phyloP scores from a whole-genome alignment of 2,329 filamentous ascomycete species.

The Claviceps maximensis region DNA sequence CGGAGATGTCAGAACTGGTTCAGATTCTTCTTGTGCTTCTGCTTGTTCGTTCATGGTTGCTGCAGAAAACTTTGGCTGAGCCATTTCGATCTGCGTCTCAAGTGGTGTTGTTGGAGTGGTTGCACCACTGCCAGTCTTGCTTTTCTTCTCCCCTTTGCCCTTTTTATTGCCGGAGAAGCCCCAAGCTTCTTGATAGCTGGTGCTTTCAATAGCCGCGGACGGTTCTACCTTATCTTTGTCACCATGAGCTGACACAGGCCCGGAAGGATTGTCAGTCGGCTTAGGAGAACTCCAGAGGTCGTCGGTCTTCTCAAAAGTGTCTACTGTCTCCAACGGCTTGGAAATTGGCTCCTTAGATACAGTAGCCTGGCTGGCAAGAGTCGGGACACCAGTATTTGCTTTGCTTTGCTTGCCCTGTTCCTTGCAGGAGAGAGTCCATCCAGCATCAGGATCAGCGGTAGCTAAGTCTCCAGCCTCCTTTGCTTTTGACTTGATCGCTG shows the following conservation, averaged over 20 bases:
- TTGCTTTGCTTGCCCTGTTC: slow-evolving; percentile 4
- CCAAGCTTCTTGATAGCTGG: slow-evolving; percentile 11
- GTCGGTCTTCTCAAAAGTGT: background rate
- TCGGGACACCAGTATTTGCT: background rate
- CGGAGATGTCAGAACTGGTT: background rate
- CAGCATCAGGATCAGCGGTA: background rate
- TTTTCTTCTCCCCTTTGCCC: slow-evolving; percentile 25
- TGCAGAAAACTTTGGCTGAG: background rate
- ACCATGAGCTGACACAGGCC: background rate
- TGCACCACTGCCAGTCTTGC: slow-evolving; percentile 5
- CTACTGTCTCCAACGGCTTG: background rate
- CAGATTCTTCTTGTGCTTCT: background rate
- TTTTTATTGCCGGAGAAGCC: slow-evolving; percentile 29
- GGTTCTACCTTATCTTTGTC: background rate
- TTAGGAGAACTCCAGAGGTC: background rate
- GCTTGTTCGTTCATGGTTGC: background rate
- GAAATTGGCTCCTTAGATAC: background rate
- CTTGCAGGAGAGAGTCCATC: slow-evolving; percentile 1
- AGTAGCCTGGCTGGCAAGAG: background rate
- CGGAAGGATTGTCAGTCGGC: background rate
- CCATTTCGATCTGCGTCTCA: background rate
- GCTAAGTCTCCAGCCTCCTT: background rate
- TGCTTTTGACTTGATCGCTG: background rate
- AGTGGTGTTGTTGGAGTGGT: slow-evolving; percentile 2
- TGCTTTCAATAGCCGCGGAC: slow-evolving; percentile 5